phyloP scores from a whole-genome alignment of 352 stramenopile species.

The Pythium grandisporangium region DNA sequence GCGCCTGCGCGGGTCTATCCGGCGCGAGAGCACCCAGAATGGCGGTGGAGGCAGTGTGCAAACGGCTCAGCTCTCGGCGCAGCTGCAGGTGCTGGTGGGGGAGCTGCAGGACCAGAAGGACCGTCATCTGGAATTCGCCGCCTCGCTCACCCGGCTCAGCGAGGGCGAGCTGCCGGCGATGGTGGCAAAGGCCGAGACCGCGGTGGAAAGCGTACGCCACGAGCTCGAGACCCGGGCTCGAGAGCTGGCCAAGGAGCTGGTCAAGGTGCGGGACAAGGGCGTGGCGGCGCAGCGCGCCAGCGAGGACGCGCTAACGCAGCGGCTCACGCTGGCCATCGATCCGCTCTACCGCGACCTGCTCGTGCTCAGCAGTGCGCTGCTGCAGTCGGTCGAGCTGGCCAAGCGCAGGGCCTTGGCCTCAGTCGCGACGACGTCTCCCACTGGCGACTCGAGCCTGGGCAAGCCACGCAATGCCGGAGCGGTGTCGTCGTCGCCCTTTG shows the following conservation, averaged over 20 bases:
- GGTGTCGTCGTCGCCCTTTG: too few relatives aligned
- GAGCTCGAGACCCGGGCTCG: conserved; percentile 33
- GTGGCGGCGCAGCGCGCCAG: conserved; percentile 10
- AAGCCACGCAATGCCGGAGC: too few relatives aligned
- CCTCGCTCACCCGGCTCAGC: conserved; percentile 19
- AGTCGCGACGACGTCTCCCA: not conserved
- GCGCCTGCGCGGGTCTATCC: conserved; percentile 24
- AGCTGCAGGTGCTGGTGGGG: too few relatives aligned
- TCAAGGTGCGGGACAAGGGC: conserved; percentile 21
- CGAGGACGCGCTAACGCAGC: conserved; percentile 12
- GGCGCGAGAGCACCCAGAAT: conserved; percentile 25
- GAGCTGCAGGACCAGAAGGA: too few relatives aligned
- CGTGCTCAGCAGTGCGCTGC: conserved; percentile 30
- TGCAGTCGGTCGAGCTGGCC: conserved; percentile 30
- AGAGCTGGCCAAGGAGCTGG: conserved; percentile 25
- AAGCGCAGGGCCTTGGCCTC: conserved; percentile 10
- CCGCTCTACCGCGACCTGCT: conserved; percentile 44
- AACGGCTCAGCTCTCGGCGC: conserved; percentile 10
- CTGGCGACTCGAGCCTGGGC: conserved; percentile 7
- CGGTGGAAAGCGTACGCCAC: conserved; percentile 26
- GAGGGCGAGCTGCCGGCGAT: conserved; percentile 33
- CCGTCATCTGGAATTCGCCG: too few relatives aligned
- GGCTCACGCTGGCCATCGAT: conserved; percentile 20
- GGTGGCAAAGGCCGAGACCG: conserved; percentile 23
- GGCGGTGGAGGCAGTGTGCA: too few relatives aligned